Evolutionary conservation across 768 basidiomycete species (phyloP), one percentile per base, ranked within the genome.

Genomic region (Paxillus ammoniavirescens): DNA sequence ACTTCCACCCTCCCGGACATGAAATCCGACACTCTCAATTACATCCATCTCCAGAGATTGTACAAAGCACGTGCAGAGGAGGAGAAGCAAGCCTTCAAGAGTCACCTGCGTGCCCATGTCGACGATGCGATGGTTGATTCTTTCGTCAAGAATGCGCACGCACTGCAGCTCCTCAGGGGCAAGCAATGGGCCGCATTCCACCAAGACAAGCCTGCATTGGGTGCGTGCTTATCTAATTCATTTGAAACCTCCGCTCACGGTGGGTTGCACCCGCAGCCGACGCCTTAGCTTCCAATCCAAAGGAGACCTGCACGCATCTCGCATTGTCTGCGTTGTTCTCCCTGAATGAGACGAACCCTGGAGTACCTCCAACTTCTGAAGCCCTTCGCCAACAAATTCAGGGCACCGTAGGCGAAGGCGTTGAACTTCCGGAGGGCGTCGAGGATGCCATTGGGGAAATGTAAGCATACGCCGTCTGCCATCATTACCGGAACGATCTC

Each of bases 1-100:
- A 86, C 87, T 3, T 82, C 89, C 43, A 82, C 91, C 0, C 78
- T 98, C 9, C 96, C 96, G 0, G 96, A 99, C 72, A 98, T 99
- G 92, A 95, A 95, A 66, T 86, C 94, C 15, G 88, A 87, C 64
- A 97, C 97, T 5, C 65, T 74, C 18, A 79, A 80, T 50, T 98
- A 98, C 66, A 86, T 97, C 45, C 78, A 82, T 15, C 78, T 99
- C 12, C 95, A 98, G 66, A 84, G 78, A 40, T 66, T 98, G 53
- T 99, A 95, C 75, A 91, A 90, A 63, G 65, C 77, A 6, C 83
- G 85, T 49, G 88, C 93, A 2, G 82, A 82, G 35, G 79, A 81
- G 47, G 91, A 94, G 65, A 87, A 83, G 63, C 65, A 64, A 18
- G 60, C 72, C 0, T 80, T 91, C 65, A 79, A 78, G 67, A 73